Conservation (phyloP, 2,329 filamentous ascomycete genomes). For the Aschersonia sp. region DNA sequence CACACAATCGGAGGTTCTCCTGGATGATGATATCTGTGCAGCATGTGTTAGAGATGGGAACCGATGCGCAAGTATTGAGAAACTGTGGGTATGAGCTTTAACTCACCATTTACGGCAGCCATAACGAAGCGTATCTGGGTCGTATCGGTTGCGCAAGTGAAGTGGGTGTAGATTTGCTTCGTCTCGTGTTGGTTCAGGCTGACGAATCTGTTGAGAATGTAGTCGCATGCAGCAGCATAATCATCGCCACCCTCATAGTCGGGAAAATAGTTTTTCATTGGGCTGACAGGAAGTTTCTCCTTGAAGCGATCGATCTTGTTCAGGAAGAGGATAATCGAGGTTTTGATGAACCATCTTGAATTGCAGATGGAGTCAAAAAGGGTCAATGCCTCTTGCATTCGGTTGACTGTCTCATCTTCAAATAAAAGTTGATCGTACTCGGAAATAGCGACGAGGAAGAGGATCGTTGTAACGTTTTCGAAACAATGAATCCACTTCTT, state of each 20-base stretch:
- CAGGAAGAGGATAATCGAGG: constrained; percentile 76
- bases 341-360: constrained; percentile 82
- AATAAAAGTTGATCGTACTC: constrained; percentile 95
- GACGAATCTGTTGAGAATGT: constrained; percentile 97
- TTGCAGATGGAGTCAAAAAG: constrained; percentile 82
- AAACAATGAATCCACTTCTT: constrained; percentile 99
- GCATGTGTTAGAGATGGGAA: constrained; percentile 23
- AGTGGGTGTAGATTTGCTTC: constrained; percentile 99
- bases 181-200: constrained; percentile 98
- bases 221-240: constrained; percentile 91
- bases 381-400: constrained; percentile 82
- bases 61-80: too few relatives aligned
- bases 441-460: constrained; percentile 92
- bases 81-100: neutral
- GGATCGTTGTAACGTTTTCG: constrained; percentile 92
- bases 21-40: constrained; percentile 93
- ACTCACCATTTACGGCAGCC: constrained; percentile 93
- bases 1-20: constrained; percentile 93
- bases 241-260: constrained; percentile 92
- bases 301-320: constrained; percentile 89
- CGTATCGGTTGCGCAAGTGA: constrained; percentile 96
- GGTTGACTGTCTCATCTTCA: constrained; percentile 91
- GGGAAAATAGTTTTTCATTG: constrained; percentile 82
- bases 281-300: constrained; percentile 67
- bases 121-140: constrained; percentile 99